Evolutionary conservation across 306 rosid species (phyloP).

Genomic region (Quercus dentata): DNA sequence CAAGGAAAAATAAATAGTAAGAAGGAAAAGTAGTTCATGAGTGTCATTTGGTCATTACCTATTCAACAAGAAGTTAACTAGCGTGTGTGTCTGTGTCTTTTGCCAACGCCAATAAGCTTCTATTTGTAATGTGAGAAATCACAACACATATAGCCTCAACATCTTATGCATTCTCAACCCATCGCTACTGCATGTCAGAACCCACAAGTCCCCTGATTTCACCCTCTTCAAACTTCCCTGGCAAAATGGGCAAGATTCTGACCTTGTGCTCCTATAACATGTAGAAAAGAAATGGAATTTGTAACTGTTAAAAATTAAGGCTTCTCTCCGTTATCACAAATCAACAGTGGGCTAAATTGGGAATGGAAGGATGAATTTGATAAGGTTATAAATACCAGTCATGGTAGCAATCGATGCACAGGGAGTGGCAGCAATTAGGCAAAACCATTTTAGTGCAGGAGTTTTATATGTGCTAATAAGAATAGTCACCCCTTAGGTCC

Average conservation of each 20-base stretch:
- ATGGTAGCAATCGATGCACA: constrained; percentile 77
- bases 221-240: constrained; percentile 69
- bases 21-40: not conserved
- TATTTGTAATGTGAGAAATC: not conserved
- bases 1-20: not conserved
- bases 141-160: not conserved
- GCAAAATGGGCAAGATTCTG: constrained; percentile 87
- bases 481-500: constrained; percentile 3
- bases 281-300: not conserved
- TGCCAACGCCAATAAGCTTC: not conserved
- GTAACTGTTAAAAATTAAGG: constrained; percentile 7
- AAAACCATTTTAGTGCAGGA: constrained; percentile 65
- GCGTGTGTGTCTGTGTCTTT: not conserved
- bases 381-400: constrained; percentile 45
- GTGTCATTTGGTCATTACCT: not conserved
- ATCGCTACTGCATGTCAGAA: constrained; percentile 50
- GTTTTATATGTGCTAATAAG: not conserved
- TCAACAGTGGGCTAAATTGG: not conserved
- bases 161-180: not conserved
- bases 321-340: not conserved
- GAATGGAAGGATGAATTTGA: not conserved
- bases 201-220: constrained; percentile 69
- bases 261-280: constrained; percentile 55
- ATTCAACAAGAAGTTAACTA: not conserved
- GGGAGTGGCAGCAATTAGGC: constrained; percentile 78